These are phyloP conservation scores for Erodium moschatum DNA, from an alignment of 441 rosid species.

Conservation along the genomic window DNA sequence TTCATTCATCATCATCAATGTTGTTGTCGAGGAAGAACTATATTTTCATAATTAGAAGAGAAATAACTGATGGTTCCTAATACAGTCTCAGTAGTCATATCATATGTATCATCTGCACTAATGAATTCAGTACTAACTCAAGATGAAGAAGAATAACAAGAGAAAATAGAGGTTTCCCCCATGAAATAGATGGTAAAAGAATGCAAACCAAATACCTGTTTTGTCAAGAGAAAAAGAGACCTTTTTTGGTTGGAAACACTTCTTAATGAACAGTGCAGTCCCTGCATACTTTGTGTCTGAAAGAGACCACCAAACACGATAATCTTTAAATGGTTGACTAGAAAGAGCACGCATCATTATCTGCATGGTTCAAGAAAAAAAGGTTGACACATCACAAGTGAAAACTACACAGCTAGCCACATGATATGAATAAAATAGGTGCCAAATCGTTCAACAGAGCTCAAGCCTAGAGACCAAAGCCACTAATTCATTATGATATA, in stretches of 20 bases:
- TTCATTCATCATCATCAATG: neutral
- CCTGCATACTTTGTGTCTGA: conserved; percentile 94
- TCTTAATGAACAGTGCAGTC: conserved; percentile 80
- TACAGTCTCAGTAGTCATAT: neutral
- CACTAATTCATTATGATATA: neutral
- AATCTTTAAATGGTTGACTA: conserved; percentile 61
- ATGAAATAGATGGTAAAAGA: conserved; percentile 3
- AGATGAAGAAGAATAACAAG: neutral
- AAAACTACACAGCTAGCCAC: conserved; percentile 3
- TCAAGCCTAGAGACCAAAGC: neutral
- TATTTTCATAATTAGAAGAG: neutral
- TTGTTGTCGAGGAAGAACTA: neutral
- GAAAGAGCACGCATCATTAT: conserved; percentile 69
- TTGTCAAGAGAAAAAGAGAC: conserved; percentile 67
- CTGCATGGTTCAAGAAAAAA: conserved; percentile 35
- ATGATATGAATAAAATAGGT: conserved; percentile 6
- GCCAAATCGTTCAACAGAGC: conserved; percentile 6
- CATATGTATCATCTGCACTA: neutral
- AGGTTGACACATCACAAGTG: neutral
- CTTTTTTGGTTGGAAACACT: conserved; percentile 52
- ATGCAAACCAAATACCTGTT: conserved; percentile 40
- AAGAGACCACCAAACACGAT: conserved; percentile 91
- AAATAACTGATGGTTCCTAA: neutral
- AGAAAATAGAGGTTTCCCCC: neutral
- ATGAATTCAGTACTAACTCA: neutral